phyloP scores from a whole-genome alignment of 2,329 filamentous ascomycete species.

The Penicillium sp. region DNA sequence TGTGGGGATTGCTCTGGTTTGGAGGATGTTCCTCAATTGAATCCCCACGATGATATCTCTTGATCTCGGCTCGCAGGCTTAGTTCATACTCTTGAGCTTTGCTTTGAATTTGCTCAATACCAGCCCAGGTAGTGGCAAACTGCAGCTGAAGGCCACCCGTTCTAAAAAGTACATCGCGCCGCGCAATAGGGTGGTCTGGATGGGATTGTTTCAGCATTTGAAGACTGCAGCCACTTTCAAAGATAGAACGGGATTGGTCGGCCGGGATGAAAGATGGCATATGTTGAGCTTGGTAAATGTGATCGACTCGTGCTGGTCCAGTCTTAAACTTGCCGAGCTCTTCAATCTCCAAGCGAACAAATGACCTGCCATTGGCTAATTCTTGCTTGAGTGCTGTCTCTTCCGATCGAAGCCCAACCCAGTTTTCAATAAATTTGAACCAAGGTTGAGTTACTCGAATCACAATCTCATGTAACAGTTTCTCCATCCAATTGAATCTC shows the following conservation, averaged over 20 bases:
- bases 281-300: slow-evolving; percentile 52
- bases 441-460: slow-evolving; percentile 65
- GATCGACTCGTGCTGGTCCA: slow-evolving; percentile 64
- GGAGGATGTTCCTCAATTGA: slow-evolving; percentile 26
- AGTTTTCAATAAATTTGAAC: slow-evolving; percentile 68
- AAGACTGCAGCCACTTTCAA: slow-evolving; percentile 76
- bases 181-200: slow-evolving; percentile 68
- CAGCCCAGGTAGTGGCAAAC: slow-evolving; percentile 73
- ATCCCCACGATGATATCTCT: slow-evolving; percentile 36
- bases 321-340: slow-evolving; percentile 61
- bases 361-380: slow-evolving; percentile 56
- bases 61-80: slow-evolving; percentile 39
- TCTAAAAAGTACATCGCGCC: slow-evolving; percentile 49
- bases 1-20: neutral
- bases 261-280: slow-evolving; percentile 72
- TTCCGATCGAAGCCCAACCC: slow-evolving; percentile 70
- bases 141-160: slow-evolving; percentile 59
- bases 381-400: slow-evolving; percentile 54
- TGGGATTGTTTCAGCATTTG: slow-evolving; percentile 72
- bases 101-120: slow-evolving; percentile 65
- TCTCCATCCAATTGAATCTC: slow-evolving; percentile 61
- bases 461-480: slow-evolving; percentile 68
- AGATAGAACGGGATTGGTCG: slow-evolving; percentile 71
- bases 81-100: slow-evolving; percentile 54
- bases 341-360: slow-evolving; percentile 61